Conservation (phyloP, 768 basidiomycete species). For the Calocybe cyanea region DNA sequence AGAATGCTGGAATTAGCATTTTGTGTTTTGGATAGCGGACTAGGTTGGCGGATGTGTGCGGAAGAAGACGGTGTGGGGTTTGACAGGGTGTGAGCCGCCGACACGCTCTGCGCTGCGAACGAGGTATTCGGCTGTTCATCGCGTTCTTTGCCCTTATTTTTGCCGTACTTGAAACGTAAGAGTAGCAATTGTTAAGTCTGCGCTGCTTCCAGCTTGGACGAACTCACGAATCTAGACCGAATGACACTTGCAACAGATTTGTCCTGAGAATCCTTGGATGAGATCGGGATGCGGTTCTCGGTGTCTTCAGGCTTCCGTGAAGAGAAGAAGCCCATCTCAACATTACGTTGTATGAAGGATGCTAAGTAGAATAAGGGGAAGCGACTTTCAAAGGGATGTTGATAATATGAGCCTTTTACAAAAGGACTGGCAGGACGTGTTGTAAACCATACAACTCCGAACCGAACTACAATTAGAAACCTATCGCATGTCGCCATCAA, state of each 20-base stretch:
- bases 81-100: constrained; percentile 35
- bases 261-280: constrained; percentile 22
- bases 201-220: constrained; percentile 9
- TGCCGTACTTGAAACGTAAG: constrained; percentile 45
- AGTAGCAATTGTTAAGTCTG: constrained; percentile 14
- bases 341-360: constrained; percentile 28
- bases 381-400: neutral
- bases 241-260: constrained; percentile 55
- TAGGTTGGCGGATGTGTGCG: constrained; percentile 18
- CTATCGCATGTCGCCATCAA: too few species aligned
- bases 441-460: neutral
- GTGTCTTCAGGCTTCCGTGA: constrained; percentile 44
- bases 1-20: constrained; percentile 23
- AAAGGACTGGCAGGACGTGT: neutral
- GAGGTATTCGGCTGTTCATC: constrained; percentile 31
- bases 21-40: constrained; percentile 21
- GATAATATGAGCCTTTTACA: constrained; percentile 3
- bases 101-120: constrained; percentile 27
- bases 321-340: constrained; percentile 52
- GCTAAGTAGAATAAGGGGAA: neutral
- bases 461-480: too few species aligned
- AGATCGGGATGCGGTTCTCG: constrained; percentile 27
- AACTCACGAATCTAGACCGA: constrained; percentile 57
- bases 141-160: constrained; percentile 54
- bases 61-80: constrained; percentile 23